Base-by-base conservation (phyloP, 2,329 filamentous ascomycete species). In the Epichloe elymi region DNA sequence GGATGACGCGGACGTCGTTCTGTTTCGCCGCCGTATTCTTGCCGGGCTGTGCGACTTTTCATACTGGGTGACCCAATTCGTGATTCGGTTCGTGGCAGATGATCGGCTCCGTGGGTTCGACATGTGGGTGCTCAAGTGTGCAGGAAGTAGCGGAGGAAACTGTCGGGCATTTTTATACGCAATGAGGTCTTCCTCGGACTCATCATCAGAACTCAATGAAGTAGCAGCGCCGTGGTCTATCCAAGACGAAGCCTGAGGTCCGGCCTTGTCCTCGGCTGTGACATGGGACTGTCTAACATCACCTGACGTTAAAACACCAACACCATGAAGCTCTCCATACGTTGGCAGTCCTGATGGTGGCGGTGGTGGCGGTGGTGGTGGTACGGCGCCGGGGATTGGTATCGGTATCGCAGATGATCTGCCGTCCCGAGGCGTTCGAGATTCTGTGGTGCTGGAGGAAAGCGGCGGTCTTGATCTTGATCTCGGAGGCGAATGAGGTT, bases 131-230 rank as follows among this genome's bases (percentile, higher is more conserved):
- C 49, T 50, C 12, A 58, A 56, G 23, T 59, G 56, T 4, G 63
- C 60, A n/a, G 64, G 64, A 15, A 64, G 59, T 19, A 59, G 54
- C 8, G 64, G 64, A n/a, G 64, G 64, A 37, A 66, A 66, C 6
- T 61, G 58, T 19, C 63, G 57, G 14, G 62, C 56, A 39, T 62
- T 64, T 33, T 61, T 57, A 45, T 63, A 63, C 7, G 54, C 56
- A 17, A 65, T 52, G 15, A 58, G 58, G 39, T 64, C 63, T 30
- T 61, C 59, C n/a, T 59, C 57, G 6, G 63, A 64, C 2, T 51
- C 56, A 7, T 58, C 57, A 14, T 56, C 56, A 12, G 60, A 61
- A 39, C 56, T 58, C 15, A 23, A 30, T 20, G 45, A 17, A 20
- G 17, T 11, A 4, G 14, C 26, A 12, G n/a, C 23, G 4, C 19